Percentiles rank a stretch among this genome's conserved stretches.
Conservation (phyloP, 768 basidiomycete genomes). For the Lactifluus volemus region DNA sequence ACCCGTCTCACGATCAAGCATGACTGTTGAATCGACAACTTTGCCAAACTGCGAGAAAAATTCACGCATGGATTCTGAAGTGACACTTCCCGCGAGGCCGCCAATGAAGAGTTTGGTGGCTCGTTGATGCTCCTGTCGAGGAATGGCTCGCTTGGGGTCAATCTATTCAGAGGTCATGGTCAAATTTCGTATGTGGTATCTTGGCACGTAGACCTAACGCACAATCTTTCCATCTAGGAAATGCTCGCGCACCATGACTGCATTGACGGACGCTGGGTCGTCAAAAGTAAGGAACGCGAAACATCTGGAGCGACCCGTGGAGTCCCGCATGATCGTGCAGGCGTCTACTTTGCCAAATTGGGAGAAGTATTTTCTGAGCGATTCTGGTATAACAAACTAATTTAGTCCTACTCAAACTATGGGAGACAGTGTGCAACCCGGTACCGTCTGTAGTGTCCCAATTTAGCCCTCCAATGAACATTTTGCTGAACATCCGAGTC, state of each 20-base stretch:
- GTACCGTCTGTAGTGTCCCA: constrained; percentile 99
- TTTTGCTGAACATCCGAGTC: constrained; percentile 60
- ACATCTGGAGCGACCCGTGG: constrained; percentile 84
- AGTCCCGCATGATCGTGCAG: constrained; percentile 97
- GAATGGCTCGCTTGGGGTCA: constrained; percentile 96
- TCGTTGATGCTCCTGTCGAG: constrained; percentile 85
- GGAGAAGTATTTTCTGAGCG: constrained; percentile 74
- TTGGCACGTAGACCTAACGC: constrained; percentile 26
- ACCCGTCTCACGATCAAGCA: constrained; percentile 92
- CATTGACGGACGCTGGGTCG: constrained; percentile 82
- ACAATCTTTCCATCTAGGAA: constrained; percentile 94
- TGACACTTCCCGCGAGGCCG: constrained; percentile 81
- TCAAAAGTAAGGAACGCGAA: constrained; percentile 97
- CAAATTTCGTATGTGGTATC: background rate
- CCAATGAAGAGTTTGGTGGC: constrained; percentile 95
- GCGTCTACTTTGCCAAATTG: constrained; percentile 95
- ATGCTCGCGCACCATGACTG: constrained; percentile 91
- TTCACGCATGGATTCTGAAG: constrained; percentile 82
- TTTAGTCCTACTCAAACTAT: constrained; percentile 32
- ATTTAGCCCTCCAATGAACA: constrained; percentile 98
- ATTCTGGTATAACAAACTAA: constrained; percentile 38
- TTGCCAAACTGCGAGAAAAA: constrained; percentile 91
- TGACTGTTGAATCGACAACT: constrained; percentile 95
- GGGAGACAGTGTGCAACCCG: constrained; percentile 30
- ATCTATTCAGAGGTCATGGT: constrained; percentile 46